Evolutionary conservation across 345 rosid genomes (phyloP), one percentile per base, ranked within the genome.

Genomic region (Populus tremula): DNA sequence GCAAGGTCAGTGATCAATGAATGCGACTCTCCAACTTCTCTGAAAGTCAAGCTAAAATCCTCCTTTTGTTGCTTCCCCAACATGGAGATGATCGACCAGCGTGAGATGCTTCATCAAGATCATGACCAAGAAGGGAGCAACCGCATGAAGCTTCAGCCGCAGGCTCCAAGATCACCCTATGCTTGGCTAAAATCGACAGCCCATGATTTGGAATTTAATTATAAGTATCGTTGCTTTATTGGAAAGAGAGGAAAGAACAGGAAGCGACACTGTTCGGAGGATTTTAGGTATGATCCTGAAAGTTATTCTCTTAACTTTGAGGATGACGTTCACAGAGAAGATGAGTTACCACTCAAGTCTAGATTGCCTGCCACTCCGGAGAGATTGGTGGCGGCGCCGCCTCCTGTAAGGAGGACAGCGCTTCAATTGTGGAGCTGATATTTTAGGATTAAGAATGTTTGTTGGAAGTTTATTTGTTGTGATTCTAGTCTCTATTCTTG

Each of bases 241-340:
- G 72, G 90, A 0, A 80, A 78, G 49, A 82, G 87, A 70, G 82
- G 85, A 0, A 83, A 71, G 79, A 63, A 49, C 27, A 73, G 84
- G 35, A 86, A 73, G 66, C 88, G 84, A 4, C 47, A 81, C 35
- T 63, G 68, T 67, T 82, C 90, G 8, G 84, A 78, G 3, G 93
- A 94, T 77, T 90, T 91, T 69, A 78, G 87, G 25, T 94, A 92
- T 81, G 97, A 92, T 69, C 86, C 88, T 10, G 33, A 76, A 83
- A 94, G 94, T 54, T 94, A 92, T 75, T 85, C 89, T 9, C 85
- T 91, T 29, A 94, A 94, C 78, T 94, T 92, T 78, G 92, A 92
- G 67, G 90, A 87, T 25, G 86, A 88, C 0, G 29, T 59, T 66
- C 1, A 49, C 78, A 49, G 84, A 25, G 84, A 80, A n/a, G 89